phyloP scores from a whole-genome alignment of 495 filamentous ascomycete species.

The Elasticomyces elasticus region DNA sequence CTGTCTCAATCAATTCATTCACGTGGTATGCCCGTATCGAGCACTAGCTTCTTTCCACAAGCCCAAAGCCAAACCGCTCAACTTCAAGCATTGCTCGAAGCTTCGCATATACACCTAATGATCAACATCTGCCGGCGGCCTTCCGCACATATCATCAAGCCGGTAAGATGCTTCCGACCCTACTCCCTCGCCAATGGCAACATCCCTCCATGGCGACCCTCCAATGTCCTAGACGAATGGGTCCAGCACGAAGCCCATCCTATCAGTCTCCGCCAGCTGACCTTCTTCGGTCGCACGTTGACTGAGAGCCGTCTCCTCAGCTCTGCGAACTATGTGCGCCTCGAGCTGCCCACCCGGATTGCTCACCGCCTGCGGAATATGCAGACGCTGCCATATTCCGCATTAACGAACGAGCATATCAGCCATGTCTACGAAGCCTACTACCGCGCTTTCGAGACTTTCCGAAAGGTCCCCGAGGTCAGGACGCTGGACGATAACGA shows the following conservation, averaged over 20 bases:
- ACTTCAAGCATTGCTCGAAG: too few relatives aligned
- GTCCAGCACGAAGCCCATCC: slow-evolving; percentile 74
- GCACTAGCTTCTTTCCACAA: too few relatives aligned
- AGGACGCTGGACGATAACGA: slow-evolving; percentile 86
- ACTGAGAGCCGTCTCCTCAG: slow-evolving; percentile 82
- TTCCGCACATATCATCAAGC: background rate
- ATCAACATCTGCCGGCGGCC: background rate
- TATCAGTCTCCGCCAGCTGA: slow-evolving; percentile 83
- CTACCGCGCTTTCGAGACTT: slow-evolving; percentile 84
- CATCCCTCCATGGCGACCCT: slow-evolving; percentile 60
- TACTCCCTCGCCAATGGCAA: background rate
- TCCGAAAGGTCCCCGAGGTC: slow-evolving; percentile 74
- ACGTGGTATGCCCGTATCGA: too few relatives aligned
- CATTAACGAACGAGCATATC: slow-evolving; percentile 89
- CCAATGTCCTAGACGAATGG: slow-evolving; percentile 84
- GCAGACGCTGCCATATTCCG: slow-evolving; percentile 90
- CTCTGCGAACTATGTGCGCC: slow-evolving; percentile 94
- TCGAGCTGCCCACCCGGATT: slow-evolving; percentile 74
- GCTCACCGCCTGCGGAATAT: slow-evolving; percentile 94
- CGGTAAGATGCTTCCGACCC: background rate
- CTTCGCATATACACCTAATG: too few relatives aligned
- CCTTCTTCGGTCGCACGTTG: slow-evolving; percentile 85
- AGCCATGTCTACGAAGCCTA: slow-evolving; percentile 94
- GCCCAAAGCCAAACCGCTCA: too few relatives aligned
- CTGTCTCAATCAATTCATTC: too few relatives aligned